Evolutionary conservation across 768 basidiomycete genomes (phyloP).

Genomic region (Lentinula guzmanii): DNA sequence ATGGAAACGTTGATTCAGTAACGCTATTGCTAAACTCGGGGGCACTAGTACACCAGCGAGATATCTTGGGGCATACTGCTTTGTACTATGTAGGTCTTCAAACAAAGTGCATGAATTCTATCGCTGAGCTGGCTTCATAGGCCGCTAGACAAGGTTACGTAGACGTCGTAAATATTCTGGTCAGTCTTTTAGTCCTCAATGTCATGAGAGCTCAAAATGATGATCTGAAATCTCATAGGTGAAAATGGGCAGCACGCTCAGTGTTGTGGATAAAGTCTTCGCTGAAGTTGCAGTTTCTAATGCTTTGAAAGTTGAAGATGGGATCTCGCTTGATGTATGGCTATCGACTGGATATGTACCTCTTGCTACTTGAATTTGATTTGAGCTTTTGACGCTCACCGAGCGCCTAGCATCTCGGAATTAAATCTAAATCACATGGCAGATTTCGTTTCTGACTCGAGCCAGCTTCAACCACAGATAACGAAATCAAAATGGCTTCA

Average conservation of each 20-base stretch:
- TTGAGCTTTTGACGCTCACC: too few relatives aligned
- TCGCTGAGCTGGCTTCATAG: slow-evolving; percentile 25
- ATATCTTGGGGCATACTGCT: slow-evolving; percentile 75
- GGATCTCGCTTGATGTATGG: not conserved
- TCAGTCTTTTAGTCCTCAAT: slow-evolving; percentile 15
- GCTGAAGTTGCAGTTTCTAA: slow-evolving; percentile 33
- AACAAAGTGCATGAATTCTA: not conserved
- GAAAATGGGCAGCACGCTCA: slow-evolving; percentile 69
- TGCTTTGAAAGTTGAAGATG: not conserved
- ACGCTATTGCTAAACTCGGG: slow-evolving; percentile 60
- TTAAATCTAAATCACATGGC: too few relatives aligned
- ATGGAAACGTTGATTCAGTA: slow-evolving; percentile 45
- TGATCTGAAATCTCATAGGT: not conserved
- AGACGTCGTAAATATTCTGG: slow-evolving; percentile 53
- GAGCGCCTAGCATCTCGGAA: too few relatives aligned
- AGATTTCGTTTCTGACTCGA: too few relatives aligned
- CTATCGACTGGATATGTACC: not conserved
- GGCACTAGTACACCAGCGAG: slow-evolving; percentile 78
- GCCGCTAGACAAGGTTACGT: slow-evolving; percentile 71
- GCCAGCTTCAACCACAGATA: too few relatives aligned
- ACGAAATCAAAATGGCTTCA: slow-evolving; percentile 32
- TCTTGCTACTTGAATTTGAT: not conserved
- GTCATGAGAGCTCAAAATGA: too few relatives aligned
- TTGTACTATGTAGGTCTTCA: slow-evolving; percentile 64
- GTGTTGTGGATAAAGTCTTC: slow-evolving; percentile 63